Evolutionary conservation across 2,329 filamentous ascomycete genomes (phyloP), one percentile per base, ranked within the genome.

Genomic region (Remersonia thermophila): DNA sequence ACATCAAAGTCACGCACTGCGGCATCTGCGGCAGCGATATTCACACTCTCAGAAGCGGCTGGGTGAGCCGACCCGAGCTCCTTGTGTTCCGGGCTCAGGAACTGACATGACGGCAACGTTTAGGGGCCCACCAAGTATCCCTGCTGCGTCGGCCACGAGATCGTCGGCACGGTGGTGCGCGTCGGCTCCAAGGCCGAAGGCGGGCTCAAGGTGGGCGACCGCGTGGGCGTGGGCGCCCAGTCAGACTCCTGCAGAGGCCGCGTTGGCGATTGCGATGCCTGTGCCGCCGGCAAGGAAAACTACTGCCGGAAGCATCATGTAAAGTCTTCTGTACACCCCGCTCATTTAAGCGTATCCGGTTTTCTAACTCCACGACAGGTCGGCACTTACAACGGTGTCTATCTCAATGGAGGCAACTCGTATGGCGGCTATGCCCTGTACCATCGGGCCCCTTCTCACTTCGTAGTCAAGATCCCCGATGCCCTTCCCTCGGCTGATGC

Each of bases 11-110:
- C 44, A 69, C 71, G 3, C 74, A 80, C 58, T 80, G 74, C 49
- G 76, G 77, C 41, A 67, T 81, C 44, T 81, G 77, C 51, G 76
- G 73, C 37, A 69, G 67, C 0, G 75, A 80, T 44, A 33, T 78
- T 26, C 73, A 80, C 55, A 67, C 60, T 4, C 59, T 79, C 3
- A 62, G 66, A 27, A 71, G 68, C 2, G 73, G 67, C 32, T 73
- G 69, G 69, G 57, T 52, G 40, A 34, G 48, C 18, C 7, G n/a
- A 12, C 27, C 13, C 3, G 11, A 4, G 10, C 35, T 15, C 28
- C 13, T 15, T 15, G 12, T 30, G 11, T n/a, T 13, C 9, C 30
- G 6, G 9, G 18, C n/a, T n/a, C 13, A 48, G 37, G 42, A 53
- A 32, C 15, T 23, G 25, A 32, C n/a, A 8, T 23, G 10, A 10